Evolutionary conservation across 345 rosid species (phyloP), one percentile per base, ranked within the genome.

Genomic region (Corymbia maculata): DNA sequence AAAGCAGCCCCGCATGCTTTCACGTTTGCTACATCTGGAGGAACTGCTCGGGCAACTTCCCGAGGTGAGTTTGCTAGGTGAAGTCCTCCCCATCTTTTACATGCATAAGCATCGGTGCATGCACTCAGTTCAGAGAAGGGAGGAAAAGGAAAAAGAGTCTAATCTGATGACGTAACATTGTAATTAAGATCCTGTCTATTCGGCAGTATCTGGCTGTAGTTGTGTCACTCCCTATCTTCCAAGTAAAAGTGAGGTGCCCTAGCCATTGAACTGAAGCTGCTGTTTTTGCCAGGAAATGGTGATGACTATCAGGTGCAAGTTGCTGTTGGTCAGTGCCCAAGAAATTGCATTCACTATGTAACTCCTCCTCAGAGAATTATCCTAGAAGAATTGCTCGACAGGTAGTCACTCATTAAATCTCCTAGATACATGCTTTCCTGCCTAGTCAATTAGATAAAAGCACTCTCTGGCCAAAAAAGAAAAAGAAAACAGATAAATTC

Each of bases 311-410:
- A 91, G 51, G 93, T 97, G 89, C 99, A 97, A 90, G 85, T 92
- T 88, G 97, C 99, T 47, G 98, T 93, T 24, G 95, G 95, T 88
- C 99, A 96, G 88, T 97, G 99, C 87, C 99, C 99, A 0, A 95
- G 97, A 92, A 96, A 89, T 82, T 96, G 99, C 89, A 96, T 96
- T 90, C 95, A 95, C 91, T 97, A 94, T 66, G 97, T 96, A 51
- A 96, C 99, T 87, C 96, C 97, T 87, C 94, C 97, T 8, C 99
- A 96, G 88, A 94, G 97, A 89, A 92, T 95, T 89, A 92, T 96
- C 89, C 93, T 97, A 6, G 97, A 94, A 90, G 99, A 96, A 92
- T 91, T 96, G 88, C 97, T 96, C 50, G 94, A 94, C 82, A 92
- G 99, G 99, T 97, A 89, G 17, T 57, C 86, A 70, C 9, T 50